phyloP scores from a whole-genome alignment of 345 rosid genomes.

The Isatis tinctoria region DNA sequence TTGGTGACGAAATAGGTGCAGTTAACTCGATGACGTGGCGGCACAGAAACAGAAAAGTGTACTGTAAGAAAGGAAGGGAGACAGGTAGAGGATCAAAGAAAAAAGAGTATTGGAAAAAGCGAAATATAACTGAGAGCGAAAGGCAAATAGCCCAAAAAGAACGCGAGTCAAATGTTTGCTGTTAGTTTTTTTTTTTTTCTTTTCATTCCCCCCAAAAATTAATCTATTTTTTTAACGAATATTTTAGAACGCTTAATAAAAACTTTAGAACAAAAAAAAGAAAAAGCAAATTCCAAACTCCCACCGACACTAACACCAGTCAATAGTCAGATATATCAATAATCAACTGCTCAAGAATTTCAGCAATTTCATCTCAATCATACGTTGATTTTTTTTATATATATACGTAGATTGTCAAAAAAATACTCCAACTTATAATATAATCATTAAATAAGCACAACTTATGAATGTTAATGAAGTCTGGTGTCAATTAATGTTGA shows the following conservation, averaged over 20 bases:
- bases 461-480: slow-evolving; percentile 16
- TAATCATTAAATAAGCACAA: neutral
- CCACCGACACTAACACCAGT: slow-evolving; percentile 23
- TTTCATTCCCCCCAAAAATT: neutral
- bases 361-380: slow-evolving; percentile 26
- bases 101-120: neutral
- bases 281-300: slow-evolving; percentile 16
- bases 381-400: neutral
- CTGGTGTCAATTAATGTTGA: neutral
- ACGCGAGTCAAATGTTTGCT: slow-evolving; percentile 29
- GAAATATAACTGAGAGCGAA: slow-evolving; percentile 10
- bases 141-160: slow-evolving; percentile 20
- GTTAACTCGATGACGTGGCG: neutral
- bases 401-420: neutral
- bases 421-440: neutral
- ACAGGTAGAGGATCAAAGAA: slow-evolving; percentile 13
- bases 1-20: neutral
- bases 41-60: slow-evolving; percentile 9
- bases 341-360: slow-evolving; percentile 3
- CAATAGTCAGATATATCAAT: slow-evolving; percentile 8
- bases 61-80: neutral
- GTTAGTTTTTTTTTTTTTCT: neutral
- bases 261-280: neutral
- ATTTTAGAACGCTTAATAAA: neutral
- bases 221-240: neutral